A percentile compares a stretch with the other conserved stretches of the same genome.
Evolutionary conservation across 768 basidiomycete species (phyloP).

Genomic region (Leccinum subgranulosum): DNA sequence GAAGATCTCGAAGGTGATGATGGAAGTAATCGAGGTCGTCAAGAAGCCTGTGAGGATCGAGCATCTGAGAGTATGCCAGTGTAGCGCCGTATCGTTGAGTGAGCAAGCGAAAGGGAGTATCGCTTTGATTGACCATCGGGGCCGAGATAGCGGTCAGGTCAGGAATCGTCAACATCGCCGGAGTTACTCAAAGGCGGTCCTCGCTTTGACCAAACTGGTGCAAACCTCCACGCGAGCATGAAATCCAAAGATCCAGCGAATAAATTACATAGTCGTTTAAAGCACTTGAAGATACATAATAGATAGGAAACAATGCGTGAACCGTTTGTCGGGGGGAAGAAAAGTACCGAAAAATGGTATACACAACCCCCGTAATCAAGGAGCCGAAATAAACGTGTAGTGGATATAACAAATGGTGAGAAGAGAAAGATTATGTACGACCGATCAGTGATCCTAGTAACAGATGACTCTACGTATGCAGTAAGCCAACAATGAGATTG

Average conservation of each 20-base stretch:
- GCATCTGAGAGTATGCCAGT: slow-evolving; percentile 76
- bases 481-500: slow-evolving; percentile 5
- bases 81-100: slow-evolving; percentile 63
- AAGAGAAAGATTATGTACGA: slow-evolving; percentile 1
- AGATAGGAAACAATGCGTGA: slow-evolving; percentile 6
- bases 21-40: slow-evolving; percentile 64
- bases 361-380: slow-evolving; percentile 11
- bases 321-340: background rate
- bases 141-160: slow-evolving; percentile 50
- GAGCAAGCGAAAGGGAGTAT: slow-evolving; percentile 68
- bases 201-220: background rate
- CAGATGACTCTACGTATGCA: slow-evolving; percentile 9
- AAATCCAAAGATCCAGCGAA: background rate
- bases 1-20: slow-evolving; percentile 58
- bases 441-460: slow-evolving; percentile 9
- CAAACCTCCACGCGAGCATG: background rate
- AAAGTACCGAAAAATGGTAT: slow-evolving; percentile 17
- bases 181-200: background rate
- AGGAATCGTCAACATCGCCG: slow-evolving; percentile 12
- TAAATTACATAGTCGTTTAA: slow-evolving; percentile 16
- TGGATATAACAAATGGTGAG: slow-evolving; percentile 21
- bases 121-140: slow-evolving; percentile 80
- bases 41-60: slow-evolving; percentile 57
- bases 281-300: slow-evolving; percentile 13
- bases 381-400: slow-evolving; percentile 13